Evolutionary conservation across 1,139 yeast species (phyloP), one percentile per base, ranked within the genome.

Genomic region (Pichia sp.): DNA sequence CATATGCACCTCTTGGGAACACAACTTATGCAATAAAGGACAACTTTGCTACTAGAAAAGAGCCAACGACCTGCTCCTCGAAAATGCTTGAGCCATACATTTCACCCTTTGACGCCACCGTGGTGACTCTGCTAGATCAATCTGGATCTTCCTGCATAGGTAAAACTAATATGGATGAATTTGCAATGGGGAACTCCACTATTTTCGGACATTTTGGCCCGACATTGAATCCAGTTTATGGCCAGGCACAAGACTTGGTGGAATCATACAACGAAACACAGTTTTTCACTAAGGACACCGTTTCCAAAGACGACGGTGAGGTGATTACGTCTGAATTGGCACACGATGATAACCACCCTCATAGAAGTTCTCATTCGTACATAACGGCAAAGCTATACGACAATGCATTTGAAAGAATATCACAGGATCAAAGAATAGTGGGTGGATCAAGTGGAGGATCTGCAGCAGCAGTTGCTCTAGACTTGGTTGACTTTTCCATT

Each of bases 401-500:
- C 4, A 34, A 54, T 45, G 26, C 8, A 0, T 5, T 42, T 11
- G 43, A 23, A 8, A 49, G 51, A 44, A 52, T 56, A 1, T 51
- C 54, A 2, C 2, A 64, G 0, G 65, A 64, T 7, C 69, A 68
- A 51, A 70, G 75, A 46, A 75, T 87, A 0, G 75, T 89, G 1
- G 99, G 99, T 2, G 99, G 99, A 0, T 90, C 97, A 0, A 89
- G 97, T 4, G 97, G 98, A 10, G 99, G 99, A 0, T 81, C 95
- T 49, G 98, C 98, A 0, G 96, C 96, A 1, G 87, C 95, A 0
- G 96, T 92, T 1, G 85, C 92, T 1, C 80, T 85, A 0, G 84
- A 73, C 0, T 66, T 83, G 61, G 87, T 84, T 32, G 88, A 85
- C 64, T 84, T 85, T 57, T 78, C 89, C 1, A 70, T 95, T 45